Evolutionary conservation across 208 protist genomes (phyloP).

Genomic region (Leishmania major): DNA sequence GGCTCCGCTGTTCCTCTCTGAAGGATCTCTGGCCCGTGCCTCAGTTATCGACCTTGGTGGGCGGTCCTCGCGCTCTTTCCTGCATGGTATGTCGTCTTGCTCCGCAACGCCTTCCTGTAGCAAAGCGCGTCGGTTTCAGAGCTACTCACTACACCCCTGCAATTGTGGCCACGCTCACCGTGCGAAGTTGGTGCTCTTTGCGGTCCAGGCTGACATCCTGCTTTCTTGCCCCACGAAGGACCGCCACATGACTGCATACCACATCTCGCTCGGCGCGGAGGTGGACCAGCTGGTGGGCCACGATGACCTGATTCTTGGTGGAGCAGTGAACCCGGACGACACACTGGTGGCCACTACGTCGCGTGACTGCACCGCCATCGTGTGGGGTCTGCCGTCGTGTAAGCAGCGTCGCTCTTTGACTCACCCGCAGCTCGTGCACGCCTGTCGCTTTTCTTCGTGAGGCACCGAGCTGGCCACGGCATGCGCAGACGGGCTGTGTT

Average conservation of each 20-base stretch:
- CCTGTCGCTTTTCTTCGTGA: constrained; percentile 28
- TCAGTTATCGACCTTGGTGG: background rate
- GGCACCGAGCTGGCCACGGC: constrained; percentile 27
- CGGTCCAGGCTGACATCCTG: constrained; percentile 14
- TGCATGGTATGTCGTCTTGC: background rate
- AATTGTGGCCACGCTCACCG: constrained; percentile 25
- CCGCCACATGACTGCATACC: constrained; percentile 21
- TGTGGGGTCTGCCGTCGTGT: constrained; percentile 36
- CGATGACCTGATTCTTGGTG: constrained; percentile 31
- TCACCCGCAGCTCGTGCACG: constrained; percentile 27
- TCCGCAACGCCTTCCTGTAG: background rate
- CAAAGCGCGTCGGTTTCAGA: background rate
- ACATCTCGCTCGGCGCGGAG: constrained; percentile 19
- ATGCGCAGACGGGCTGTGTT: constrained; percentile 35
- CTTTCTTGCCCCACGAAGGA: constrained; percentile 34
- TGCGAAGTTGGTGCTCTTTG: constrained; percentile 22
- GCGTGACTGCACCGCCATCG: constrained; percentile 26
- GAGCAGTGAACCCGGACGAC: constrained; percentile 21
- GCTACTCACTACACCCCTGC: constrained; percentile 12
- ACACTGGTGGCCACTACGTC: constrained; percentile 36
- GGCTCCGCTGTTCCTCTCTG: background rate
- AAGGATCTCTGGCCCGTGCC: background rate
- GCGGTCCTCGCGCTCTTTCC: background rate
- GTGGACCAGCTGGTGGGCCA: constrained; percentile 30
- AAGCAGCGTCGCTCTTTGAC: constrained; percentile 37